A percentile compares a stretch with the other conserved stretches of the same genome.
These are phyloP conservation scores for Phaeomoniella chlamydospora DNA, from an alignment of 2,329 filamentous ascomycete genomes.

Conservation along the genomic window DNA sequence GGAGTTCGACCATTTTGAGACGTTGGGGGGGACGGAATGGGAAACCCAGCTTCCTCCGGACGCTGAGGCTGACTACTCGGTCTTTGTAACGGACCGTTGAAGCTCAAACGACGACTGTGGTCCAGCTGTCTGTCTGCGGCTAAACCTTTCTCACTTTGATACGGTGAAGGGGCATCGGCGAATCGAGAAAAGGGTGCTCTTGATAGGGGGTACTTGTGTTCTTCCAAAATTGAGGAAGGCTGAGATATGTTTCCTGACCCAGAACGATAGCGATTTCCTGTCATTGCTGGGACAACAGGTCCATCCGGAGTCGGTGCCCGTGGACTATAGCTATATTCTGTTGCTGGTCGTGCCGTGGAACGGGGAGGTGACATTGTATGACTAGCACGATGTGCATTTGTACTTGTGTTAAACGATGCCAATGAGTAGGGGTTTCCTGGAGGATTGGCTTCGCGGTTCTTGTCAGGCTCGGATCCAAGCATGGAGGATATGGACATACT, in stretches of 20 bases:
- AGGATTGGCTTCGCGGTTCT: conserved; percentile 24
- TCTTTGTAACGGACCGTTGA: conserved; percentile 25
- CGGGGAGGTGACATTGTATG: conserved; percentile 27
- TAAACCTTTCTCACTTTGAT: neutral
- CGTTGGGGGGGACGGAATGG: neutral
- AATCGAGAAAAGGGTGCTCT: neutral
- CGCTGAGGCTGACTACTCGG: conserved; percentile 18
- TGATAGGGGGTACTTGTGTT: neutral
- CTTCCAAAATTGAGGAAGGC: neutral
- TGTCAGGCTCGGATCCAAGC: conserved; percentile 41
- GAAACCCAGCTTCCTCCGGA: neutral
- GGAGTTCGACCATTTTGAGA: neutral
- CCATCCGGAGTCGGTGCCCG: conserved; percentile 59
- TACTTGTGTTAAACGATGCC: conserved; percentile 1
- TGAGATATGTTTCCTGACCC: conserved; percentile 11
- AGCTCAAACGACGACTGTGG: conserved; percentile 20
- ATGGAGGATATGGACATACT: conserved; percentile 66
- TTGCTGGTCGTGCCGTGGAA: conserved; percentile 24
- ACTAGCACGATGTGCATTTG: neutral
- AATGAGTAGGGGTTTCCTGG: conserved; percentile 4
- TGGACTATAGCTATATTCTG: conserved; percentile 48
- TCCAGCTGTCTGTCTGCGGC: neutral
- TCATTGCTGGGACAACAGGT: conserved; percentile 17
- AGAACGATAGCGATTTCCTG: conserved; percentile 21
- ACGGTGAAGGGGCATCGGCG: neutral